These are phyloP conservation scores for Cytospora piceicola DNA, from an alignment of 2,329 filamentous ascomycete species.

Conservation along the genomic window DNA sequence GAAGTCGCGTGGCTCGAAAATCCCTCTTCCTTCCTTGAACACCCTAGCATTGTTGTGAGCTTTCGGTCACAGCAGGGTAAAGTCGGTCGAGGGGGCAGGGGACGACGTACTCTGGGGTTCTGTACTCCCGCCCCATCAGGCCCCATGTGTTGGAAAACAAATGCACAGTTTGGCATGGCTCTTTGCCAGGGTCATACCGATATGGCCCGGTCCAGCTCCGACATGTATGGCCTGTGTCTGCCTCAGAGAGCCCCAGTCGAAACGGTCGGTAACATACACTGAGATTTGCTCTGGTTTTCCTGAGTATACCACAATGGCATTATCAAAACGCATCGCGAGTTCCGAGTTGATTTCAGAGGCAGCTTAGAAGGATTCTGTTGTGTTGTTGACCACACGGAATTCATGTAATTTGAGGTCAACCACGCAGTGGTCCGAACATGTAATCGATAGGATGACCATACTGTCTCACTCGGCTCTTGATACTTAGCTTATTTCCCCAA, in stretches of 20 bases:
- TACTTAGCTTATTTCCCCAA: constrained; percentile 35
- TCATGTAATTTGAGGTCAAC: no score
- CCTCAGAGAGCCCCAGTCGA: constrained; percentile 36
- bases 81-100: no score
- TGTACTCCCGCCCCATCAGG: constrained; percentile 30
- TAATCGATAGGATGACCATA: not conserved
- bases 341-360: constrained; percentile 25
- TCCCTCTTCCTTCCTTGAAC: constrained; percentile 34
- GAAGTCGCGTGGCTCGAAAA: constrained; percentile 34
- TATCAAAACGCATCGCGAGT: constrained; percentile 29
- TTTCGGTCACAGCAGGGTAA: no score
- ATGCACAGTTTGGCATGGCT: constrained; percentile 32
- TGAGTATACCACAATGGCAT: constrained; percentile 29
- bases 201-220: constrained; percentile 33
- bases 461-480: constrained; percentile 34
- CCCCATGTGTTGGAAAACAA: constrained; percentile 34
- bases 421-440: no score
- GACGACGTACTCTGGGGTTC: not conserved
- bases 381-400: constrained; percentile 32
- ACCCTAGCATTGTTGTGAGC: not conserved
- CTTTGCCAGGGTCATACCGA: constrained; percentile 34
- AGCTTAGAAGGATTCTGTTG: constrained; percentile 29
- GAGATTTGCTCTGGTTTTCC: constrained; percentile 31
- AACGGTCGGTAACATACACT: constrained; percentile 29
- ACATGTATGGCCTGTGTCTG: constrained; percentile 32